Evolutionary conservation across 31 red algal species (phyloP).

Genomic region (Endocladia muricata): DNA sequence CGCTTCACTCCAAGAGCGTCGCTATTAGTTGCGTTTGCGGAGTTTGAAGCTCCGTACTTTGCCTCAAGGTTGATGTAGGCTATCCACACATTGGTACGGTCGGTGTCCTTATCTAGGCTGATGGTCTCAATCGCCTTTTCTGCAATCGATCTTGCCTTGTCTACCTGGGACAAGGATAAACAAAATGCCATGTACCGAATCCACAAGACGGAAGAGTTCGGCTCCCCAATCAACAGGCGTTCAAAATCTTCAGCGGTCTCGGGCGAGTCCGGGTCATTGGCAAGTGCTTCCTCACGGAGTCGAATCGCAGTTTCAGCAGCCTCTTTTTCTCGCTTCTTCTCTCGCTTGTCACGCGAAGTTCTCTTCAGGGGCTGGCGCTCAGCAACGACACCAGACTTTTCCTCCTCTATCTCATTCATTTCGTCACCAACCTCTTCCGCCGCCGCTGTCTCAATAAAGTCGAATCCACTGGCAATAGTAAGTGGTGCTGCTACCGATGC

Average conservation of each 20-base stretch:
- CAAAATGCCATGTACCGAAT: constrained; percentile 94
- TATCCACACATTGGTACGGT: constrained; percentile 82
- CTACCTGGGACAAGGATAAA: constrained; percentile 63
- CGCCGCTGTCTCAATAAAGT: constrained; percentile 24
- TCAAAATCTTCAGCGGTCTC: constrained; percentile 92
- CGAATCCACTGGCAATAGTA: constrained; percentile 27
- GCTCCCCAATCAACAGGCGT: constrained; percentile 74
- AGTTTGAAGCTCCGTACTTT: constrained; percentile 39
- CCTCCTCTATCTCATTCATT: not conserved
- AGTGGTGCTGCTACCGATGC: not conserved
- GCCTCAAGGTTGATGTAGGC: constrained; percentile 90
- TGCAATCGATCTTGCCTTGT: constrained; percentile 74
- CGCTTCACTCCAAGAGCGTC: constrained; percentile 28
- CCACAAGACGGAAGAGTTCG: constrained; percentile 80
- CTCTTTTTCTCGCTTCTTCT: constrained; percentile 48
- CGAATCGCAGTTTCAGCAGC: constrained; percentile 61
- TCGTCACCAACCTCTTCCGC: not conserved
- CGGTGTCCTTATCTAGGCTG: constrained; percentile 31
- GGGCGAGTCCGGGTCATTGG: constrained; percentile 60
- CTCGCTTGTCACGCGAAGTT: constrained; percentile 57
- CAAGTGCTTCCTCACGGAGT: constrained; percentile 55
- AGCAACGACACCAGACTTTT: not conserved
- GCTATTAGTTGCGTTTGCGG: not conserved
- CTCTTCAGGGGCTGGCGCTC: constrained; percentile 6
- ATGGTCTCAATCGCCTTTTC: constrained; percentile 82